These are phyloP conservation scores for Hamamelis virginiana DNA, from an alignment of 164 flowering plant genomes.

Conservation along the genomic window DNA sequence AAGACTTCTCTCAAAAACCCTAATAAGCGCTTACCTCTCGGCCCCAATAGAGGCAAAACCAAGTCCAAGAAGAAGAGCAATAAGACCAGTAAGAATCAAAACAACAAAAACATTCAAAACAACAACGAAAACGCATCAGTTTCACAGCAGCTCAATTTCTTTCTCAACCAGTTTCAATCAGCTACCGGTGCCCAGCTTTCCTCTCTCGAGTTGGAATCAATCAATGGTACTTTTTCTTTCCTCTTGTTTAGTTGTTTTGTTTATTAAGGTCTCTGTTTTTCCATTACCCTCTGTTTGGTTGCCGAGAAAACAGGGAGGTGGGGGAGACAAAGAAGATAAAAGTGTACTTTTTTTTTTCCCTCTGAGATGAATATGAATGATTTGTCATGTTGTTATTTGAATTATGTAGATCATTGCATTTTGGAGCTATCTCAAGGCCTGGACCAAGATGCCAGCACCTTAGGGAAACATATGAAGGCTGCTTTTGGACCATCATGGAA, in stretches of 20 bases:
- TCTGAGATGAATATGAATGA: no score
- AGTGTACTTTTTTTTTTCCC: no score
- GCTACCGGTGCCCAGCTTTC: slow-evolving; percentile 59
- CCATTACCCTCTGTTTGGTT: background rate
- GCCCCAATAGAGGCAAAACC: slow-evolving; percentile 18
- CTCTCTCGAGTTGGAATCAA: slow-evolving; percentile 72
- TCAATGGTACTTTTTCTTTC: slow-evolving; percentile 41
- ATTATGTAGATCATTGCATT: slow-evolving; percentile 51
- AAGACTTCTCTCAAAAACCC: slow-evolving; percentile 29
- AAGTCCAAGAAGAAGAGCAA: slow-evolving; percentile 25
- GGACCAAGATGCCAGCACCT: slow-evolving; percentile 40
- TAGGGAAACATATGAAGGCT: slow-evolving; percentile 55
- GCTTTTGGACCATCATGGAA: slow-evolving; percentile 76
- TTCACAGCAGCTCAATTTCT: slow-evolving; percentile 58
- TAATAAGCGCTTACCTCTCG: slow-evolving; percentile 29
- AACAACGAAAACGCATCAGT: slow-evolving; percentile 21
- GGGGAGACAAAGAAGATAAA: background rate
- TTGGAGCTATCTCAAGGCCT: slow-evolving; percentile 43
- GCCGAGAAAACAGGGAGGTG: background rate
- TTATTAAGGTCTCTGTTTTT: background rate
- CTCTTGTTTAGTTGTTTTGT: background rate
- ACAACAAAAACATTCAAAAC: background rate
- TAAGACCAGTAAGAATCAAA: slow-evolving; percentile 8
- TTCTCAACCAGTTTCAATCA: slow-evolving; percentile 54
- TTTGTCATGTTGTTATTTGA: background rate